These are phyloP conservation scores for Vigna trinervia DNA, from an alignment of 306 rosid genomes.

Conservation along the genomic window DNA sequence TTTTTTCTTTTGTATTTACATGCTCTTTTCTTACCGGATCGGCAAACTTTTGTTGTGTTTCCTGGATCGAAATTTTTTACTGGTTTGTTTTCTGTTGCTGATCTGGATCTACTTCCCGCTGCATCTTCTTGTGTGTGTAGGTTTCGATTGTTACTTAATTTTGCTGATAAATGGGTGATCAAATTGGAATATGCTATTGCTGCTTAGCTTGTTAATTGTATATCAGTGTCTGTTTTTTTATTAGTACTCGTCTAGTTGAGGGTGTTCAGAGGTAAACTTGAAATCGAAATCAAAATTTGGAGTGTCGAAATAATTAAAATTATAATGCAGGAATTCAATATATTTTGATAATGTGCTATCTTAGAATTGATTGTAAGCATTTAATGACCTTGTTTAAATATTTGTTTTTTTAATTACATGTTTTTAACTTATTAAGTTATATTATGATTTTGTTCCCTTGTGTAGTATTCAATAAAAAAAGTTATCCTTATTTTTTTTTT, in stretches of 20 bases:
- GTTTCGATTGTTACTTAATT: conserved; percentile 16
- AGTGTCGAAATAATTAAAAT: too few species aligned
- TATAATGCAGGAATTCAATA: too few species aligned
- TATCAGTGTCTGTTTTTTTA: background rate
- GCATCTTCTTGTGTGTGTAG: background rate
- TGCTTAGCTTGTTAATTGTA: background rate
- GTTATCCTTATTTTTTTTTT: too few species aligned
- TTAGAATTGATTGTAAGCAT: too few species aligned
- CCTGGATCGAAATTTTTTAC: conserved; percentile 32
- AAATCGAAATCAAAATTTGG: too few species aligned
- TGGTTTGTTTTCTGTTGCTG: conserved; percentile 40
- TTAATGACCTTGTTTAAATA: too few species aligned
- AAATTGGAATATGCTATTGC: background rate
- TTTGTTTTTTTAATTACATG: too few species aligned
- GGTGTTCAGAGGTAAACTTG: too few species aligned
- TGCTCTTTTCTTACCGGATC: conserved; percentile 28
- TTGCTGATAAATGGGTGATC: conserved; percentile 25
- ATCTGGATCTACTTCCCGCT: conserved; percentile 45
- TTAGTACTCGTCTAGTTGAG: background rate
- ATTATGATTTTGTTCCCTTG: too few species aligned
- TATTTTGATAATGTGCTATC: too few species aligned
- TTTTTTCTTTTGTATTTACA: background rate
- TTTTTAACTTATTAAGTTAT: too few species aligned
- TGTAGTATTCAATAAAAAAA: too few species aligned
- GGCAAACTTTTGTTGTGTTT: conserved; percentile 18